Conservation (phyloP, 176 grass and related monocot genomes). For the Oryza rufipogon region DNA sequence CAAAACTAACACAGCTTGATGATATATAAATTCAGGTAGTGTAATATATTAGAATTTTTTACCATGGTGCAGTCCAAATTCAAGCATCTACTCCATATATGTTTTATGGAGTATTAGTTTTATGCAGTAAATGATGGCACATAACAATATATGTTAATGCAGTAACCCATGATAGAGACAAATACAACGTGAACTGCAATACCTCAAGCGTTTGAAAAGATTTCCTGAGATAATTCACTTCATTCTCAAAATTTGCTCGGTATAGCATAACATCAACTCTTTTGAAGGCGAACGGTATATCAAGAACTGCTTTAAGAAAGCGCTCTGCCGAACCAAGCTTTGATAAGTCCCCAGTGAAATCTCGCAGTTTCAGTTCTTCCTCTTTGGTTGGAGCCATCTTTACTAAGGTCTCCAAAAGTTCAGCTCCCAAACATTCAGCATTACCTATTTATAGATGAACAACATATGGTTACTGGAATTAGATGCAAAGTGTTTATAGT, state of each 20-base stretch:
- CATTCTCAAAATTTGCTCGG: conserved; percentile 89
- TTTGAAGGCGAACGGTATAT: conserved; percentile 94
- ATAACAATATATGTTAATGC: background rate
- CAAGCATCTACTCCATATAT: background rate
- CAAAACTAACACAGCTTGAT: background rate
- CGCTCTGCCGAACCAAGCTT: conserved; percentile 80
- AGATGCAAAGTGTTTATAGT: background rate
- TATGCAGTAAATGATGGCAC: background rate
- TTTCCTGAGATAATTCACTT: conserved; percentile 84
- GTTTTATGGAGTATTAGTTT: background rate
- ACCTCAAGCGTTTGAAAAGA: conserved; percentile 94
- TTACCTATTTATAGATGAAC: conserved; percentile 62
- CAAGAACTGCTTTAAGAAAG: conserved; percentile 84
- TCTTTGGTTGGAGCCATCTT: conserved; percentile 99
- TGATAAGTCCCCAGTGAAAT: conserved; percentile 74
- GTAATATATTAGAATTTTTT: background rate
- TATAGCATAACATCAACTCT: conserved; percentile 93
- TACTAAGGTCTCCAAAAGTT: conserved; percentile 92
- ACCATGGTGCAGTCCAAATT: background rate
- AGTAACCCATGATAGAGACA: background rate
- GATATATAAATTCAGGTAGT: background rate
- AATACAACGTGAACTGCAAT: conserved; percentile 1
- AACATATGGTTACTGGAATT: conserved; percentile 18
- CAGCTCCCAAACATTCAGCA: conserved; percentile 75
- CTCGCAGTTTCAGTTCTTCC: conserved; percentile 83